Evolutionary conservation across 345 rosid species (phyloP).

Genomic region (Hibiscus mutabilis): DNA sequence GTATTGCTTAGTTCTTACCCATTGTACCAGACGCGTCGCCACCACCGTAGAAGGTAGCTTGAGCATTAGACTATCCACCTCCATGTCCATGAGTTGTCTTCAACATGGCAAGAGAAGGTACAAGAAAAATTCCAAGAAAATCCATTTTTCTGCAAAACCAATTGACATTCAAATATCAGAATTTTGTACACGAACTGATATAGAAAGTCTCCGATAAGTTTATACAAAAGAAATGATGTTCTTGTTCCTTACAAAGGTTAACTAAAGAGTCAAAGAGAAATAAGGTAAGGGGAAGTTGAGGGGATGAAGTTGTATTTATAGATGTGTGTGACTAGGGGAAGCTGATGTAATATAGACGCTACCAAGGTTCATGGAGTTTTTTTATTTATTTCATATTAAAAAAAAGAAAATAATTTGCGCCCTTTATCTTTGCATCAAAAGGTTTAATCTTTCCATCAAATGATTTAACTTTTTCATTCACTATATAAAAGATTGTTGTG

Average conservation of each 20-base stretch:
- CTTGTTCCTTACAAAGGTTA: slow-evolving; percentile 3
- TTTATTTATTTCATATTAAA: not conserved
- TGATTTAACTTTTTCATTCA: too few species aligned
- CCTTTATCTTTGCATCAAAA: not conserved
- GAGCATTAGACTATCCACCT: slow-evolving; percentile 59
- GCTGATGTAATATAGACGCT: slow-evolving; percentile 4
- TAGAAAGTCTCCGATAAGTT: not conserved
- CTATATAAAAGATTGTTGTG: too few species aligned
- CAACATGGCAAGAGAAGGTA: slow-evolving; percentile 27
- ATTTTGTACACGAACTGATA: not conserved
- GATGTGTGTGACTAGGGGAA: not conserved
- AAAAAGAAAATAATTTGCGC: not conserved
- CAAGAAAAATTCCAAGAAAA: slow-evolving; percentile 20
- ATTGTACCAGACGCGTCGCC: slow-evolving; percentile 86
- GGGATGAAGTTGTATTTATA: slow-evolving; percentile 19
- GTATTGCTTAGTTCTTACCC: slow-evolving; percentile 37
- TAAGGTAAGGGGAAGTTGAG: slow-evolving; percentile 6
- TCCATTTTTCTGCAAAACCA: slow-evolving; percentile 30
- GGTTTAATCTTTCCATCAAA: too few species aligned
- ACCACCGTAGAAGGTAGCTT: slow-evolving; percentile 84
- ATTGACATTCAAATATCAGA: not conserved
- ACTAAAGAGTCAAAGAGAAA: not conserved
- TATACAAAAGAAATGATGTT: slow-evolving; percentile 1
- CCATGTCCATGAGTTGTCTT: slow-evolving; percentile 26
- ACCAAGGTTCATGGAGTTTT: slow-evolving; percentile 8